Conservation (phyloP, 345 rosid species). For the Durio zibethinus region DNA sequence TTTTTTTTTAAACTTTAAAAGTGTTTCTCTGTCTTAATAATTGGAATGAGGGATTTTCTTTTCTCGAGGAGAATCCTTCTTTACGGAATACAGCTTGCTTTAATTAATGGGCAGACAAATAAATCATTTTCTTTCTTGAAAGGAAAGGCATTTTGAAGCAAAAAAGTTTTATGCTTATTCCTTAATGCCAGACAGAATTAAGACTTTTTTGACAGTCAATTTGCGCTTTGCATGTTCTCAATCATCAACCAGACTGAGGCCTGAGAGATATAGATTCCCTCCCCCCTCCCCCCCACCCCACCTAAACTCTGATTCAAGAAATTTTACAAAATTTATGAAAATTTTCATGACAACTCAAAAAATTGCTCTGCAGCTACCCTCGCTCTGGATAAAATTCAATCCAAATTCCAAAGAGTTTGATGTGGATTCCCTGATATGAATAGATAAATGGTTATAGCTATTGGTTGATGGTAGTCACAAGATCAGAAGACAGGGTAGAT, state of each 20-base stretch:
- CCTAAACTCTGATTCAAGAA: not conserved
- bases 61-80: not conserved
- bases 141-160: slow-evolving; percentile 4
- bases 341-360: not conserved
- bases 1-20: not conserved
- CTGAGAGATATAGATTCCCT: not conserved
- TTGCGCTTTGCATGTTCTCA: not conserved
- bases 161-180: slow-evolving; percentile 5
- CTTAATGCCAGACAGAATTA: slow-evolving; percentile 4
- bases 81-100: slow-evolving; percentile 6
- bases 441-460: not conserved
- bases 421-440: not conserved
- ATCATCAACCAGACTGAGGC: not conserved
- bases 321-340: not conserved
- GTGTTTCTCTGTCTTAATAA: not conserved
- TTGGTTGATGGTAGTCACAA: not conserved
- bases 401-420: not conserved
- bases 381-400: not conserved
- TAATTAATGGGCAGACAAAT: not conserved
- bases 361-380: not conserved
- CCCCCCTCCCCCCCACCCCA: no score
- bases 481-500: not conserved
- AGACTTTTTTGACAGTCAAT: not conserved
- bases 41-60: not conserved
- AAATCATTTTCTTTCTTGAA: not conserved